Base-by-base conservation (phyloP, 2,329 filamentous ascomycete genomes). In the Penicillium rolfsii region DNA sequence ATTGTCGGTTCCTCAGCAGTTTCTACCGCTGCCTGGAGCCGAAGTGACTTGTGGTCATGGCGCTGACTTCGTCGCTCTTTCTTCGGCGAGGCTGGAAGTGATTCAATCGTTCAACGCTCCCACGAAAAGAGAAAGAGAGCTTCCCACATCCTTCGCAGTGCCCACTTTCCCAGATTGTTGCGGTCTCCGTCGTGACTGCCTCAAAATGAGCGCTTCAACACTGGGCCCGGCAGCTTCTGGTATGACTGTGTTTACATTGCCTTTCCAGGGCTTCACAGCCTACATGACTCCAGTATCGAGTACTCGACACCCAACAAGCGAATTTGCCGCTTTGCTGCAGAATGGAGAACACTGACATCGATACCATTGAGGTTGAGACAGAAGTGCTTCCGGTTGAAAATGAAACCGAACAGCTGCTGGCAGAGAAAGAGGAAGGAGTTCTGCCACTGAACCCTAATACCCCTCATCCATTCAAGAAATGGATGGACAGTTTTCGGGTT, bases 401-500 rank as follows among this genome's bases (percentile, higher is more conserved):
- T 26, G 52, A 52, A 24, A 46, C 30, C 8, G 57, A 61, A 48
- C 50, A 54, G 9, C 59, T 54, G 2, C n/a, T 59, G 19, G 62
- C 57, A 36, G 45, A 50, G 46, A 60, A 56, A 46, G 59, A 46
- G 50, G 61, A 48, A 30, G 53, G 48, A 41, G 57, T 33, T 11
- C 46, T 57, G 24, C 48, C 50, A n/a, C 61, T 67, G 3, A 62
- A 45, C 30, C 53, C 64, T 19, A 33, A 50, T 50, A 50, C 56
- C 35, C 52, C 61, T 22, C 61, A 69, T 55, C 71, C 72, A 14
- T 79, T 79, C 64, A 74, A 70, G 53, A 72, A 69, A 67, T 79
- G 77, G 76, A 69, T 79, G 45, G 71, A 74, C 38, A 76, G 71
- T 55, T 73, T 79, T 54, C 73, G 75, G 30, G 57, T 59, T 16